phyloP scores from a whole-genome alignment of 2,329 filamentous ascomycete species.

The Trichocomaceae sp. region DNA sequence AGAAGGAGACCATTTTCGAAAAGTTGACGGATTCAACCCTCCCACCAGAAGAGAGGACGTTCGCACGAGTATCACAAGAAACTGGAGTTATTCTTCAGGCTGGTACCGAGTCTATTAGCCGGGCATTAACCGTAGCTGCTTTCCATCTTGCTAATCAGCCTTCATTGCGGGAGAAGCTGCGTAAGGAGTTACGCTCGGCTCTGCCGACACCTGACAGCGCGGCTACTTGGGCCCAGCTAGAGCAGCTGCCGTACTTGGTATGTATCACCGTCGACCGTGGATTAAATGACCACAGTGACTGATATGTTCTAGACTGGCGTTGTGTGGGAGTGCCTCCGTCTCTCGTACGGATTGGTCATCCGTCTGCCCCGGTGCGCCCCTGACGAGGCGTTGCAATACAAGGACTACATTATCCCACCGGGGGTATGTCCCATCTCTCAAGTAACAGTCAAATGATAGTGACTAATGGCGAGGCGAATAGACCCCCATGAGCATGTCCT shows the following conservation, averaged over 20 bases:
- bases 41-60: slow-evolving; percentile 30
- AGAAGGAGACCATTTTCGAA: slow-evolving; percentile 21
- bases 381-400: slow-evolving; percentile 24
- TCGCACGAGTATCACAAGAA: slow-evolving; percentile 26
- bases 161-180: no score
- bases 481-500: slow-evolving; percentile 34
- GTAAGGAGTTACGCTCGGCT: slow-evolving; percentile 14
- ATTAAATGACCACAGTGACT: neutral
- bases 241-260: slow-evolving; percentile 36
- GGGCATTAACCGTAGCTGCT: slow-evolving; percentile 22
- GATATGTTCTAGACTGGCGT: slow-evolving; percentile 18
- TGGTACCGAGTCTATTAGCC: slow-evolving; percentile 30
- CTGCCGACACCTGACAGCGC: slow-evolving; percentile 22
- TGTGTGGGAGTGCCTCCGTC: slow-evolving; percentile 29
- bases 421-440: no score
- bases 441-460: slow-evolving; percentile 13
- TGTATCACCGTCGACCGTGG: neutral
- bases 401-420: slow-evolving; percentile 23
- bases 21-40: slow-evolving; percentile 25
- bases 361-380: slow-evolving; percentile 26
- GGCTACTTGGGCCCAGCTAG: slow-evolving; percentile 26
- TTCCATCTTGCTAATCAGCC: slow-evolving; percentile 22
- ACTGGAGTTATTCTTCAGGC: slow-evolving; percentile 24
- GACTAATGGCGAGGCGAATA: no score
- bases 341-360: slow-evolving; percentile 23